phyloP scores from a whole-genome alignment of 2,329 filamentous ascomycete species.

The Nakataea oryzae region DNA sequence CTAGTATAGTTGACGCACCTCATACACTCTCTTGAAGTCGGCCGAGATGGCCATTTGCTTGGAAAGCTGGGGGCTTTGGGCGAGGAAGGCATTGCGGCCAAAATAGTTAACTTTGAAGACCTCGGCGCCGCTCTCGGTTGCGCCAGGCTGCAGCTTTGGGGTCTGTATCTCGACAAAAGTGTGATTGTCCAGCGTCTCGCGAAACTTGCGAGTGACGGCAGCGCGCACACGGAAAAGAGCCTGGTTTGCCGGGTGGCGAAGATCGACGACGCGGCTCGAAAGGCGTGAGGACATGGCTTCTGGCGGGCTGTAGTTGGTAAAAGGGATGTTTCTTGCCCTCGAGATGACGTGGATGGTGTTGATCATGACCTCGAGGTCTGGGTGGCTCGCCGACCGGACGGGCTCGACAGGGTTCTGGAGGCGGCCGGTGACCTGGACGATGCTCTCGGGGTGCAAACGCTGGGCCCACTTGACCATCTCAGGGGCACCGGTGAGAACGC shows the following conservation, averaged over 20 bases:
- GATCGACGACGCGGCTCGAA: conserved; percentile 69
- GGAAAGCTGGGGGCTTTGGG: conserved; percentile 82
- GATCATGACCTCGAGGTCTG: conserved; percentile 67
- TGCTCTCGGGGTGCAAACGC: conserved; percentile 66
- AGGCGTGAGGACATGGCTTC: conserved; percentile 60
- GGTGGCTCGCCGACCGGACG: conserved; percentile 65
- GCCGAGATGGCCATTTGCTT: conserved; percentile 91
- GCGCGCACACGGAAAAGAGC: conserved; percentile 82
- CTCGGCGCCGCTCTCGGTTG: conserved; percentile 82
- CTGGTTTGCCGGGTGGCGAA: conserved; percentile 79
- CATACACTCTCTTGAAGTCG: conserved; percentile 82
- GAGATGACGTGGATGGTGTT: conserved; percentile 40
- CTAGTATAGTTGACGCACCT: conserved; percentile 22
- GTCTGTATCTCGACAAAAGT: conserved; percentile 92
- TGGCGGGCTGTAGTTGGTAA: conserved; percentile 42
- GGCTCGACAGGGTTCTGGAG: conserved; percentile 65
- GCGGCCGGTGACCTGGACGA: conserved; percentile 66
- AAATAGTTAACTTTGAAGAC: conserved; percentile 94
- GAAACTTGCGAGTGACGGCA: conserved; percentile 70
- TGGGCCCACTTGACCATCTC: conserved; percentile 79
- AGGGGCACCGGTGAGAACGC: conserved; percentile 49
- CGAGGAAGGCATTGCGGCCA: conserved; percentile 73
- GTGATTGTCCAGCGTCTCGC: conserved; percentile 59
- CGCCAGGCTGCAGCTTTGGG: conserved; percentile 80
- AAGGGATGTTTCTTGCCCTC: conserved; percentile 34